A percentile compares a stretch with the other conserved stretches of the same genome.
These are phyloP conservation scores for Closterium sp. DNA, from an alignment of 139 green algal species.

Conservation along the genomic window DNA sequence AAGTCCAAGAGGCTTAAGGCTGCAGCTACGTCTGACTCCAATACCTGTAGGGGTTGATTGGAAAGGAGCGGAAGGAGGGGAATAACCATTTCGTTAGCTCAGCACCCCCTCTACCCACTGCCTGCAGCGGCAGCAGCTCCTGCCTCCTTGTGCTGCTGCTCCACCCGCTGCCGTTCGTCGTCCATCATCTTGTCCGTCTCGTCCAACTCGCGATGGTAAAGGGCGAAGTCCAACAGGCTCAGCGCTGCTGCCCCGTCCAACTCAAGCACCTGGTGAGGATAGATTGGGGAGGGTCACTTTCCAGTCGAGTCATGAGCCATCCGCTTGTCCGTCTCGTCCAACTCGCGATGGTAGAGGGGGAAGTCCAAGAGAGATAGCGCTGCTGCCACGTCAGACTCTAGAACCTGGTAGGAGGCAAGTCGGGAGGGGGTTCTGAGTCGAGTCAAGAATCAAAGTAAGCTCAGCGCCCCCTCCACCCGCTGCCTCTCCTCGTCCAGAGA, in stretches of 20 bases:
- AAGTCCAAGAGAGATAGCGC: constrained; percentile 30
- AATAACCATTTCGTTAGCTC: not conserved
- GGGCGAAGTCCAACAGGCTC: constrained; percentile 21
- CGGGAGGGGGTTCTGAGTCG: not conserved
- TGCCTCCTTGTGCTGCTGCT: not conserved
- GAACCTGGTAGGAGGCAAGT: not conserved
- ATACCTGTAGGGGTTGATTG: not conserved
- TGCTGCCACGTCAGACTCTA: constrained; percentile 3
- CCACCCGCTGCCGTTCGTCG: not conserved
- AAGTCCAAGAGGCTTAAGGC: constrained; percentile 33
- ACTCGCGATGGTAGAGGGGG: constrained; percentile 19
- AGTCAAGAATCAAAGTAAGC: too few species aligned
- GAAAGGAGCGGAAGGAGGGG: not conserved
- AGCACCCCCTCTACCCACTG: not conserved
- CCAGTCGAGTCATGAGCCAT: not conserved
- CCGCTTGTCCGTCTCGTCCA: constrained; percentile 18
- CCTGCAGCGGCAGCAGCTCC: not conserved
- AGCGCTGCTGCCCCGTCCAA: constrained; percentile 11
- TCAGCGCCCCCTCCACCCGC: not conserved
- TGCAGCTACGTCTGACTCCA: constrained; percentile 12
- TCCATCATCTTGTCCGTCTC: constrained; percentile 6
- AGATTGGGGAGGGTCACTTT: not conserved
- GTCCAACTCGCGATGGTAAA: constrained; percentile 29
- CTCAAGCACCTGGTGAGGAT: not conserved
- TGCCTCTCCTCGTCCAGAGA: not conserved